phyloP scores from a whole-genome alignment of 805 yeast species.

The Kluyveromyces siamensis region DNA sequence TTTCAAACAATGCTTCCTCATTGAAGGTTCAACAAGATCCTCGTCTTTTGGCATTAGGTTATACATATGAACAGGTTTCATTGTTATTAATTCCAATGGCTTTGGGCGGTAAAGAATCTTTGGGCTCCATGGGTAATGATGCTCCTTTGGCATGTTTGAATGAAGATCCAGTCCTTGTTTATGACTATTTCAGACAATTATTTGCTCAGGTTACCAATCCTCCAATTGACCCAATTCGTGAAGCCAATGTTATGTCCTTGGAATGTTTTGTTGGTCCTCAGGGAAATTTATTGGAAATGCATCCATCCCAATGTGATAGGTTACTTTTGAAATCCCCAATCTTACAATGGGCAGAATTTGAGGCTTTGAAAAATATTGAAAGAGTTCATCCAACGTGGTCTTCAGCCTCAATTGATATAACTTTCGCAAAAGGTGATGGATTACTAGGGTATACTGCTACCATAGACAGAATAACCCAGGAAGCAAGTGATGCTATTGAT shows the following conservation, averaged over 20 bases:
- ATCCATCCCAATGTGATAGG: slow-evolving; percentile 85
- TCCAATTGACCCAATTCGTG: slow-evolving; percentile 97
- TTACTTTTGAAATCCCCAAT: slow-evolving; percentile 77
- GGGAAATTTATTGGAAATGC: slow-evolving; percentile 89
- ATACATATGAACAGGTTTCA: slow-evolving; percentile 87
- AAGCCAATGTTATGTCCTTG: slow-evolving; percentile 91
- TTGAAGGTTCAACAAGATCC: slow-evolving; percentile 66
- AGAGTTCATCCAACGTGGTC: slow-evolving; percentile 83
- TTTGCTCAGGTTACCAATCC: slow-evolving; percentile 99
- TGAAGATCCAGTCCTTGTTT: slow-evolving; percentile 81
- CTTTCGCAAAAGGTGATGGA: slow-evolving; percentile 78
- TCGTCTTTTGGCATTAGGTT: slow-evolving; percentile 77
- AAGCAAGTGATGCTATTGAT: slow-evolving; percentile 78
- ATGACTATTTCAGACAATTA: slow-evolving; percentile 90
- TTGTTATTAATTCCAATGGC: slow-evolving; percentile 91
- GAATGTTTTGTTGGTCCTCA: slow-evolving; percentile 99
- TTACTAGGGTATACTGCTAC: slow-evolving; percentile 76
- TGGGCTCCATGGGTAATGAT: slow-evolving; percentile 98
- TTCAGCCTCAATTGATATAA: slow-evolving; percentile 73
- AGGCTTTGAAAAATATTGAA: slow-evolving; percentile 64
- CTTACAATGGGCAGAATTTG: slow-evolving; percentile 60
- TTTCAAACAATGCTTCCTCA: slow-evolving; percentile 20
- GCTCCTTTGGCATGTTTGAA: slow-evolving; percentile 91
- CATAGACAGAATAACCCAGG: slow-evolving; percentile 77
- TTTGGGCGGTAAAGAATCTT: slow-evolving; percentile 78